A percentile compares a stretch with the other conserved stretches of the same genome.
Evolutionary conservation across 2,329 filamentous ascomycete species (phyloP).

Genomic region (Alternaria infectoria): DNA sequence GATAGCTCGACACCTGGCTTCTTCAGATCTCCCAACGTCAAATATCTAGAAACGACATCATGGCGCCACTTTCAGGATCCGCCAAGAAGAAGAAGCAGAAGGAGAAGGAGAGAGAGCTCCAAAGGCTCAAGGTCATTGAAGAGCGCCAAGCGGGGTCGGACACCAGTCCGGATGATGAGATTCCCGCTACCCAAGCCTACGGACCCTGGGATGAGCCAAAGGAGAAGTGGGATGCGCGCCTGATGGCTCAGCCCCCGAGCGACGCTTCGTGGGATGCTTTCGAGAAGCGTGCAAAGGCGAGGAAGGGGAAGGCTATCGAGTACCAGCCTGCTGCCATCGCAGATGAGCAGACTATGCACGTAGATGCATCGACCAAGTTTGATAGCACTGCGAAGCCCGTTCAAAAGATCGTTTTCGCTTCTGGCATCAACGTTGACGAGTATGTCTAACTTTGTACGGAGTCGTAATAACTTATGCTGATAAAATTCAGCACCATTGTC

Average conservation of each 20-base stretch:
- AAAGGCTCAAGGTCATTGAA: slow-evolving; percentile 3
- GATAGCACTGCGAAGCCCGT: slow-evolving; percentile 4
- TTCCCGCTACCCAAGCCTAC: neutral
- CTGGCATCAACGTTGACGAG: slow-evolving; percentile 2
- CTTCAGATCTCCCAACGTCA: neutral
- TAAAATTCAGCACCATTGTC: neutral
- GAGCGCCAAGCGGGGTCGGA: slow-evolving; percentile 1
- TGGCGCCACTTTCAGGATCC: neutral
- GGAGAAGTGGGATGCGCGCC: neutral
- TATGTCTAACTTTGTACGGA: neutral
- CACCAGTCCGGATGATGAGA: slow-evolving; percentile 1
- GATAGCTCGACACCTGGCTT: neutral
- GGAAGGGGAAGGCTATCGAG: neutral
- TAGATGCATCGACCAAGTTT: slow-evolving; percentile 4
- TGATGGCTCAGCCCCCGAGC: neutral
- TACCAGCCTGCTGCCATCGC: neutral
- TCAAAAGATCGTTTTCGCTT: neutral
- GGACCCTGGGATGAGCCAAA: slow-evolving; percentile 1
- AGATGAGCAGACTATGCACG: neutral
- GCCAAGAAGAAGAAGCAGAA: slow-evolving; percentile 1
- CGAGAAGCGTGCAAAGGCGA: slow-evolving; percentile 1
- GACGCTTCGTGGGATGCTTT: neutral
- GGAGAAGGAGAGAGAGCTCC: slow-evolving; percentile 1
- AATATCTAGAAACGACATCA: neutral
- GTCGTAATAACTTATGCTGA: neutral